These are phyloP conservation scores for Fragilaria radians DNA, from an alignment of 108 stramenopile species.

Conservation along the genomic window DNA sequence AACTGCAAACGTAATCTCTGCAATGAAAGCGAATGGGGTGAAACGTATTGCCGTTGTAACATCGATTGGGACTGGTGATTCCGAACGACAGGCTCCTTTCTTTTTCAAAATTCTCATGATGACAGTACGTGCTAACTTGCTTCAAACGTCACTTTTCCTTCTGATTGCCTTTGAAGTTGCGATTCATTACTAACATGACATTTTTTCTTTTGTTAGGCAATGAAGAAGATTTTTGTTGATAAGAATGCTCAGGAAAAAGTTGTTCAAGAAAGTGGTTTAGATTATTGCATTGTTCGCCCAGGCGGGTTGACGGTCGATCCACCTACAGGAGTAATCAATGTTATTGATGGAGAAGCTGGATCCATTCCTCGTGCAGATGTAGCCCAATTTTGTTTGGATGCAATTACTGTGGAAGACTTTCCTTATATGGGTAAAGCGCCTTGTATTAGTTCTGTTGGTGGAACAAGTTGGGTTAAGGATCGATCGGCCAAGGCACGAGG, in stretches of 20 bases:
- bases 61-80: constrained; percentile 96
- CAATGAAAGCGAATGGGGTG: constrained; percentile 91
- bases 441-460: constrained; percentile 93
- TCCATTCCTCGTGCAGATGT: constrained; percentile 94
- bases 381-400: constrained; percentile 93
- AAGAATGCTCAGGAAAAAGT: constrained; percentile 97
- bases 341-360: constrained; percentile 95
- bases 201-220: constrained; percentile 31
- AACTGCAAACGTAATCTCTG: constrained; percentile 76
- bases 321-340: constrained; percentile 96
- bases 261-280: constrained; percentile 68
- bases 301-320: constrained; percentile 93
- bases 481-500: constrained; percentile 76
- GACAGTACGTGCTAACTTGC: constrained; percentile 30
- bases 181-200: too few species aligned
- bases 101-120: constrained; percentile 93
- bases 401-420: constrained; percentile 81
- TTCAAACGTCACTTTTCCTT: too few species aligned
- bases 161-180: too few species aligned
- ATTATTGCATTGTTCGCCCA: constrained; percentile 94
- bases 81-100: constrained; percentile 90
- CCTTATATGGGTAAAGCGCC: constrained; percentile 90
- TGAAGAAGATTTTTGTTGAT: constrained; percentile 94
- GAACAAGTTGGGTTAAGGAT: constrained; percentile 95
- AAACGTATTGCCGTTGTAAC: constrained; percentile 92